Conservation (phyloP, 768 basidiomycete genomes). For the Phanerodontia chrysosporium region DNA sequence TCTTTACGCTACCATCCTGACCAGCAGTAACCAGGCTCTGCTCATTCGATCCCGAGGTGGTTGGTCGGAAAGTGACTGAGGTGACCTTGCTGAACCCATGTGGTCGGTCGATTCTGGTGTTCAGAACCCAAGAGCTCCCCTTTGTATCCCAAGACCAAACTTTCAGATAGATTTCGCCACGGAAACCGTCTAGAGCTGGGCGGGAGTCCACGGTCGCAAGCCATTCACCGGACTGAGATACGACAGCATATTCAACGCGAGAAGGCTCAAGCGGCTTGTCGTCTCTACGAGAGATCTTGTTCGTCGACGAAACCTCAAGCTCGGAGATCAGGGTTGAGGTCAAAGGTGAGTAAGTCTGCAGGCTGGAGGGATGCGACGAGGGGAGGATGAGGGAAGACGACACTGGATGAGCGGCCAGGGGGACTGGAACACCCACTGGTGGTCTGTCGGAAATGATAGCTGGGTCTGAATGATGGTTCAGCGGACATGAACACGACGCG, state of each 20-base stretch:
- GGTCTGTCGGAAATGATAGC: constrained; percentile 29
- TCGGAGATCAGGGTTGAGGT: constrained; percentile 73
- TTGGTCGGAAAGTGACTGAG: constrained; percentile 66
- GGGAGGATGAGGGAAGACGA: constrained; percentile 82
- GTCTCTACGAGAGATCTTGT: constrained; percentile 79
- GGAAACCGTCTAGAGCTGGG: constrained; percentile 60
- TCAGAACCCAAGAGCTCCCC: constrained; percentile 63
- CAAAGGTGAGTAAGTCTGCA: constrained; percentile 82
- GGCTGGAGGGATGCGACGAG: constrained; percentile 92
- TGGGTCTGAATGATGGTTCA: constrained; percentile 29
- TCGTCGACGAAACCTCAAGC: constrained; percentile 90
- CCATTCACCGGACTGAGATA: constrained; percentile 77
- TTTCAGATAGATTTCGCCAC: constrained; percentile 76
- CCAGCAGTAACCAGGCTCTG: constrained; percentile 68
- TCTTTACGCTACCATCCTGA: constrained; percentile 70
- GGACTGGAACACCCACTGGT: constrained; percentile 43
- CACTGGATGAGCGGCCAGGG: constrained; percentile 70
- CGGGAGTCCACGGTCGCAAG: constrained; percentile 87
- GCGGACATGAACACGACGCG: not conserved
- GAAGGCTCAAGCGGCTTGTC: constrained; percentile 73
- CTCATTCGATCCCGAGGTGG: constrained; percentile 22
- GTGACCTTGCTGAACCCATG: constrained; percentile 67
- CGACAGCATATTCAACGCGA: constrained; percentile 63
- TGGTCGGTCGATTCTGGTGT: constrained; percentile 86
- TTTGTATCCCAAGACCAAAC: constrained; percentile 83